Conservation (phyloP, 2,329 filamentous ascomycete species). For the Trichoderma sp. region DNA sequence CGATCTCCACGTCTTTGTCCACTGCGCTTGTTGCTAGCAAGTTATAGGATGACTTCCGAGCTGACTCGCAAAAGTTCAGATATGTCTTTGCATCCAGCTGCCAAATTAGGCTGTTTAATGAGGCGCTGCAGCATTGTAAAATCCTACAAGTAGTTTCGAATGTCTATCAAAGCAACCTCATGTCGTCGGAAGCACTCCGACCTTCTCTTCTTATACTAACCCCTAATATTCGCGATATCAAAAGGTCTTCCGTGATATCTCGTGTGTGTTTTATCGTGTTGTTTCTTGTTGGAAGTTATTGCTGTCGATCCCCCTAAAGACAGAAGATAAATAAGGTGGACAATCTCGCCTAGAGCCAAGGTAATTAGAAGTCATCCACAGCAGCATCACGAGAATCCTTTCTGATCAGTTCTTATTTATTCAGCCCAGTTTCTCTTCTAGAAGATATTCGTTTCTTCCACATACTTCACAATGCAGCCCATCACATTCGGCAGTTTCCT, state of each 20-base stretch:
- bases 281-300: background rate
- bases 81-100: background rate
- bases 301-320: background rate
- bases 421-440: background rate
- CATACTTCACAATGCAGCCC: constrained; percentile 11
- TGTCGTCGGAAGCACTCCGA: background rate
- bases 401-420: background rate
- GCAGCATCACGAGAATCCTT: background rate
- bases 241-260: background rate
- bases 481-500: constrained; percentile 15
- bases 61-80: constrained; percentile 13
- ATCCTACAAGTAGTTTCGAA: background rate
- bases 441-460: background rate
- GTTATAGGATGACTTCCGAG: background rate
- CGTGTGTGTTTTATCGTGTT: background rate
- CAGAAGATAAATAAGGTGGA: background rate
- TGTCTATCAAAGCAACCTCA: constrained; percentile 6
- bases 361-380: background rate
- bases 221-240: background rate
- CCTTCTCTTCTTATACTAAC: background rate
- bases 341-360: background rate
- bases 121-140: background rate
- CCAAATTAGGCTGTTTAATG: background rate
- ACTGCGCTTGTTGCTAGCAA: background rate
- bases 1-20: background rate